phyloP scores from a whole-genome alignment of 768 basidiomycete genomes.

The Lactarius akahatsu region DNA sequence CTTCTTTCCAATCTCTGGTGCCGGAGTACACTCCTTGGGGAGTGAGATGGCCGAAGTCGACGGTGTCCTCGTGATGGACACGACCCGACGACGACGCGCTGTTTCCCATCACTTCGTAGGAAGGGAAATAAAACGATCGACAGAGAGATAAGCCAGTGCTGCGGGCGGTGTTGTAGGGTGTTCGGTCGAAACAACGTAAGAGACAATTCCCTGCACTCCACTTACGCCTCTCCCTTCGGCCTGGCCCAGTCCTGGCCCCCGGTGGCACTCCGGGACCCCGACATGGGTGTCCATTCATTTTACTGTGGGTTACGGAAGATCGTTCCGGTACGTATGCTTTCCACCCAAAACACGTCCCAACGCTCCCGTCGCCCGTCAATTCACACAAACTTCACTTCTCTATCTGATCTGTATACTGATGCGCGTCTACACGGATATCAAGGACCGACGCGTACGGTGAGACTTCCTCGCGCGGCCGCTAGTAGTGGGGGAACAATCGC shows the following conservation, averaged over 20 bases:
- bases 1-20: constrained; percentile 84
- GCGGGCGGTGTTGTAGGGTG: not conserved
- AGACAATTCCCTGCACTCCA: not conserved
- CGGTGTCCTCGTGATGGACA: constrained; percentile 73
- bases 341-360: constrained; percentile 13
- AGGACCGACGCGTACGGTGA: constrained; percentile 53
- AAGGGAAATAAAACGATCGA: constrained; percentile 4
- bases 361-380: constrained; percentile 25
- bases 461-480: constrained; percentile 57
- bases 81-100: constrained; percentile 73
- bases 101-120: constrained; percentile 65
- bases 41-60: constrained; percentile 77
- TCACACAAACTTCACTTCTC: not conserved
- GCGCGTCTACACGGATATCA: constrained; percentile 45
- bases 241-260: not conserved
- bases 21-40: constrained; percentile 89
- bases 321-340: constrained; percentile 9
- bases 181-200: constrained; percentile 11
- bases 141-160: not conserved
- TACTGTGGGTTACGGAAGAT: not conserved
- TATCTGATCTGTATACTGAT: constrained; percentile 39
- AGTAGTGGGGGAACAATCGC: constrained; percentile 67
- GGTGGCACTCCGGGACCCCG: constrained; percentile 4
- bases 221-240: not conserved
- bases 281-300: not conserved